Base-by-base conservation (phyloP, 257 asterid species). In the Fraxinus cuspidata region DNA sequence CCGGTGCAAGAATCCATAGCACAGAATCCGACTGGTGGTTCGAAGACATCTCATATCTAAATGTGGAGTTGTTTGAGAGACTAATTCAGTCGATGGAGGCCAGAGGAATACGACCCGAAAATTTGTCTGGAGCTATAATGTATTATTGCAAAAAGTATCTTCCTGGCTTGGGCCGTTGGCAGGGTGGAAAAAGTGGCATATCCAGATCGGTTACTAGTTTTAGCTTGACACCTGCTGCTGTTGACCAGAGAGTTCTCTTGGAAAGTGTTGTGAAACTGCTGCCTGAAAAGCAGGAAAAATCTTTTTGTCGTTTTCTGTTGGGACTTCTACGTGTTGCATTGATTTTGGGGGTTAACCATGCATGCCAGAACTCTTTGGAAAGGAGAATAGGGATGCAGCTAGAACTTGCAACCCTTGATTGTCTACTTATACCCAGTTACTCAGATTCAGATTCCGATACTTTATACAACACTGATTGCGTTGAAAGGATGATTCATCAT, bases 11-110 rank as follows among this genome's bases (percentile, higher is more conserved):
- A 82, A 89, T 96, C 81, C 94, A 90, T 42, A 86, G 92, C 51
- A 68, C 74, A 15, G 95, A 93, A 82, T 93, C 97, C 7, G 92
- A 93, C 74, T 96, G 98, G 99, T 96, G 99, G 99, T 96, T 88
- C 68, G 98, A 96, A 78, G 99, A 96, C 53, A 77, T 89, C 37
- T 93, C 98, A 0, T 92, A 89, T 86, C 93, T 96, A 35, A 71
- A 90, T 27, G 89, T 93, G 25, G 89, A 80, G 71, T 88, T 93
- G 83, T 96, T 96, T 64, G 94, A 87, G 89, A 89, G 94, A 78
- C 81, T 96, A 66, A 86, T 96, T 67, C 88, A 58, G 66, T 86
- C 89, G 12, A 84, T 90, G 96, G 92, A 88, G 84, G 83, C 77
- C 31, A 92, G 90, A 88, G 97, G 99, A 44, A 90, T 90, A 85